Evolutionary conservation across 495 filamentous ascomycete genomes (phyloP).

Genomic region (Trichoderma reesei): DNA sequence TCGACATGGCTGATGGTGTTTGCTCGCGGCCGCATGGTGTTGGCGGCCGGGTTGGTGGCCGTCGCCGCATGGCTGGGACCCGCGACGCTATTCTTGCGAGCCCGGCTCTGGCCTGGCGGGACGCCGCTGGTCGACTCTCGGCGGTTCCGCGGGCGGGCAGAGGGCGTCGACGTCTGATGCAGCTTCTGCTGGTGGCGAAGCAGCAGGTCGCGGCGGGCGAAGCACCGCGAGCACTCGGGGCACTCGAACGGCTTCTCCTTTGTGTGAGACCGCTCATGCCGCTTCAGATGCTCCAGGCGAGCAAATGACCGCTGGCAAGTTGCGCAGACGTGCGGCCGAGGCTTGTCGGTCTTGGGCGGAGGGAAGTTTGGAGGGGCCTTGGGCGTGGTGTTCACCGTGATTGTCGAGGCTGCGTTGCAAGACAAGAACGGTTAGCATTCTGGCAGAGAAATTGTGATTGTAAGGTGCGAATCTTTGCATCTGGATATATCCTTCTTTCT

Average conservation of each 20-base stretch:
- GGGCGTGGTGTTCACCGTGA: conserved; percentile 41
- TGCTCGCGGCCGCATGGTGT: conserved; percentile 74
- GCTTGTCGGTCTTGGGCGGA: conserved; percentile 92
- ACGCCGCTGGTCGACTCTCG: conserved; percentile 80
- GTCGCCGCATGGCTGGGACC: conserved; percentile 36
- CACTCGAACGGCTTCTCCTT: conserved; percentile 99
- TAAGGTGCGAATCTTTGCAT: not conserved
- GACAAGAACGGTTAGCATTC: not conserved
- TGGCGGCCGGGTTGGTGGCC: conserved; percentile 33
- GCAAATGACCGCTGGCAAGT: conserved; percentile 93
- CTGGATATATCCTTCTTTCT: no score
- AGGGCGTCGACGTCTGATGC: conserved; percentile 89
- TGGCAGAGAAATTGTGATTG: not conserved
- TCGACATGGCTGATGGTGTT: conserved; percentile 98
- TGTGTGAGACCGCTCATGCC: conserved; percentile 95
- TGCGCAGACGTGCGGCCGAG: conserved; percentile 84
- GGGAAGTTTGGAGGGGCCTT: conserved; percentile 44
- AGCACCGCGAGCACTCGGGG: conserved; percentile 89
- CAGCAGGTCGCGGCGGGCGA: conserved; percentile 86
- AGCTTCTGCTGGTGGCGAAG: conserved; percentile 97
- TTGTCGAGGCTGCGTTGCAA: conserved; percentile 30
- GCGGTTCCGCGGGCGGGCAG: conserved; percentile 75
- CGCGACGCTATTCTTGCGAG: conserved; percentile 87
- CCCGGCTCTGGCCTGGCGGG: conserved; percentile 54
- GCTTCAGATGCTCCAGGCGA: conserved; percentile 91